phyloP scores from a whole-genome alignment of 2,329 filamentous ascomycete genomes.

The Alternaria consortialis region DNA sequence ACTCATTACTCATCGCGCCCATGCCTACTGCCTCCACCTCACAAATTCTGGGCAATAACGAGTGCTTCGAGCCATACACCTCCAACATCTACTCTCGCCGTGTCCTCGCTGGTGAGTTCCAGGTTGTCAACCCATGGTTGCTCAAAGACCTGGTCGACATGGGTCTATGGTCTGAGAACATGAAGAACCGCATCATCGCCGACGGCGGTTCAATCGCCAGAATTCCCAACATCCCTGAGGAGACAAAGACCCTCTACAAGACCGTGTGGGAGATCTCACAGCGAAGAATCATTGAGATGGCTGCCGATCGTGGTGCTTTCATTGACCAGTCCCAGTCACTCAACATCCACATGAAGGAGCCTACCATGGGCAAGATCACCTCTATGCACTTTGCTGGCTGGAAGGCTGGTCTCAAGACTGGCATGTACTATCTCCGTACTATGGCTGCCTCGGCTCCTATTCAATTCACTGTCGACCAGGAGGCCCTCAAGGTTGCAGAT shows the following conservation, averaged over 20 bases:
- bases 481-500: conserved; percentile 88
- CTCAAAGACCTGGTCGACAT: conserved; percentile 98
- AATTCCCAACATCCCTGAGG: conserved; percentile 93
- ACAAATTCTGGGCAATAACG: conserved; percentile 98
- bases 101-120: conserved; percentile 97
- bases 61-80: conserved; percentile 99
- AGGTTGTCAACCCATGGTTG: conserved; percentile 98
- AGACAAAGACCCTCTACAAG: conserved; percentile 98
- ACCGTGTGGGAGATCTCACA: conserved; percentile 99
- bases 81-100: conserved; percentile 99
- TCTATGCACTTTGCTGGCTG: conserved; percentile 99
- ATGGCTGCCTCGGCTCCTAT: conserved; percentile 97
- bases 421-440: conserved; percentile 99
- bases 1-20: conserved; percentile 92
- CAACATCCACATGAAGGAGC: conserved; percentile 99
- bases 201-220: conserved; percentile 96
- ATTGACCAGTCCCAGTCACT: conserved; percentile 99
- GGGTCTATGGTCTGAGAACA: conserved; percentile 97
- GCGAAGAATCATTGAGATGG: conserved; percentile 95
- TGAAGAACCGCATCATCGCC: conserved; percentile 99
- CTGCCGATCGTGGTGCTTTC: conserved; percentile 96
- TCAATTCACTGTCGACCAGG: conserved; percentile 98
- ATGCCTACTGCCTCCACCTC: conserved; percentile 98
- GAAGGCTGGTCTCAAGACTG: conserved; percentile 99
- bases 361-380: conserved; percentile 99